These are phyloP conservation scores for Venustampulla echinocandica DNA, from an alignment of 495 filamentous ascomycete genomes.

Conservation along the genomic window DNA sequence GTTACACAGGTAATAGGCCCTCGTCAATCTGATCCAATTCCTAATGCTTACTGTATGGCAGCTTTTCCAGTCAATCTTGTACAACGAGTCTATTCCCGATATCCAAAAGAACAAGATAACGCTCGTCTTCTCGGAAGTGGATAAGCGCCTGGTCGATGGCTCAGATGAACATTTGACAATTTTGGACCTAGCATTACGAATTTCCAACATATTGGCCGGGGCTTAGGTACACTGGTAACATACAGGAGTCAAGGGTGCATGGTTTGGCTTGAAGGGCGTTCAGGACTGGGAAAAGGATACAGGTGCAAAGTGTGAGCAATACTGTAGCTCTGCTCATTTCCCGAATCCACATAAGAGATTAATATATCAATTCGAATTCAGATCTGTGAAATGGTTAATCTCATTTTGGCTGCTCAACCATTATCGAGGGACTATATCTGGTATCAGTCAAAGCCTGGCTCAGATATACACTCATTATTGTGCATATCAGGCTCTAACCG, in stretches of 20 bases:
- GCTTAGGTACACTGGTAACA: not conserved
- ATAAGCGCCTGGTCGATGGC: slow-evolving; percentile 95
- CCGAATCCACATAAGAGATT: too few relatives aligned
- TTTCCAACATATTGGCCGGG: slow-evolving; percentile 62
- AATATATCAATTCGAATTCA: too few relatives aligned
- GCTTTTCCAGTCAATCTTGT: slow-evolving; percentile 76
- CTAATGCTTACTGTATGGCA: slow-evolving; percentile 30
- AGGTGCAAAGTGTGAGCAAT: not conserved
- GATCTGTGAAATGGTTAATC: too few relatives aligned
- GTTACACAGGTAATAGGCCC: slow-evolving; percentile 55
- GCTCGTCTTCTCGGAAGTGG: slow-evolving; percentile 80
- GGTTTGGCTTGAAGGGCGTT: not conserved
- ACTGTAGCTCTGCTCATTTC: too few relatives aligned
- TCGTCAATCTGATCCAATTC: not conserved
- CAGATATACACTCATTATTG: not conserved
- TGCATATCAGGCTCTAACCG: not conserved
- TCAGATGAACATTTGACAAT: slow-evolving; percentile 91
- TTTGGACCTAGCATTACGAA: slow-evolving; percentile 70
- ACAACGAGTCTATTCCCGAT: slow-evolving; percentile 74
- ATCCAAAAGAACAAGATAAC: slow-evolving; percentile 86
- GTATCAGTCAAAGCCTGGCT: too few relatives aligned
- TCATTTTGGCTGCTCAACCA: too few relatives aligned
- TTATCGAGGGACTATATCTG: too few relatives aligned
- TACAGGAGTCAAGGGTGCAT: not conserved
- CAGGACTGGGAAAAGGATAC: not conserved